phyloP scores from a whole-genome alignment of 257 asterid genomes.

The Cordia subcordata region DNA sequence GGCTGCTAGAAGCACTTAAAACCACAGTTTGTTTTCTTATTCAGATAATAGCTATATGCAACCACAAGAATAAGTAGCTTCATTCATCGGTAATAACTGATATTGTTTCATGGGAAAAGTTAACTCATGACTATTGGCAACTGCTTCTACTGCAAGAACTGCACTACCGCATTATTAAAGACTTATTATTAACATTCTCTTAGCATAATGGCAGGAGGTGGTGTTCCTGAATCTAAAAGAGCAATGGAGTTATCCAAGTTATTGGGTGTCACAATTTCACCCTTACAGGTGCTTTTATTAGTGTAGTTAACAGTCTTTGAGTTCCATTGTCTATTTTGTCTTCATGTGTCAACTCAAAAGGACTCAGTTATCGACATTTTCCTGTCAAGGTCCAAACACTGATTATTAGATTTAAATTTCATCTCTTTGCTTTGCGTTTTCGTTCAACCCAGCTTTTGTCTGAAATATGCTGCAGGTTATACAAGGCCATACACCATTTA shows the following conservation, averaged over 20 bases:
- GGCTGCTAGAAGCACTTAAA: too few relatives aligned
- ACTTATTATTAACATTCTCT: constrained; percentile 1
- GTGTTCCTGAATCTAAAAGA: constrained; percentile 81
- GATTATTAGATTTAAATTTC: not conserved
- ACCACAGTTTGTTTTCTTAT: not conserved
- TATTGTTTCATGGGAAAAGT: too few relatives aligned
- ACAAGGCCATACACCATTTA: constrained; percentile 92
- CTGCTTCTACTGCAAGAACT: too few relatives aligned
- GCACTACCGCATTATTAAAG: not conserved
- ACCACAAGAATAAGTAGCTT: too few relatives aligned
- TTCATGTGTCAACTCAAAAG: not conserved
- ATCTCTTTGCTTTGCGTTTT: not conserved
- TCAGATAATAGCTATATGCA: not conserved
- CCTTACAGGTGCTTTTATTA: constrained; percentile 58
- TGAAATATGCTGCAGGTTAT: constrained; percentile 60
- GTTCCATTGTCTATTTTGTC: not conserved
- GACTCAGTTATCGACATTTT: too few relatives aligned
- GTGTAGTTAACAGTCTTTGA: constrained; percentile 3
- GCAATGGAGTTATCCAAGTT: constrained; percentile 62
- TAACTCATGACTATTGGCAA: too few relatives aligned
- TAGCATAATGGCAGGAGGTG: constrained; percentile 64
- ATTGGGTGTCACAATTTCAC: constrained; percentile 48
- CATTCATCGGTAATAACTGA: too few relatives aligned
- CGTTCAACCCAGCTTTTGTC: constrained; percentile 12
- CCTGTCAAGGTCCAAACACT: not conserved